Evolutionary conservation across 176 grass and related monocot species (phyloP).

Genomic region (Triticum dicoccoides): DNA sequence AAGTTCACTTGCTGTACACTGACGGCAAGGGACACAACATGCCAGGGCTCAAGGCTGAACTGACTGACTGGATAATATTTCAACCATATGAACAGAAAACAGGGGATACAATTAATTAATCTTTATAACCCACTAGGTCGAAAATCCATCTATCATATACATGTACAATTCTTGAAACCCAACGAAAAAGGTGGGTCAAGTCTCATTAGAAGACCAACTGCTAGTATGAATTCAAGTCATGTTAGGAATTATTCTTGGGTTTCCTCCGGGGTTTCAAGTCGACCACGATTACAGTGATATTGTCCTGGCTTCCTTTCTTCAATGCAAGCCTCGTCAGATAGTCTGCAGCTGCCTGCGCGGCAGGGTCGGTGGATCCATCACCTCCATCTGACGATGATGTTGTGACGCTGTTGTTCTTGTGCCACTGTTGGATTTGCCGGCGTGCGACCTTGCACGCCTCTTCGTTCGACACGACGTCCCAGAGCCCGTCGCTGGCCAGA

Average conservation of each 20-base stretch:
- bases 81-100: not conserved
- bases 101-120: not conserved
- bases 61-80: not conserved
- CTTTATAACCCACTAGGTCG: constrained; percentile 3
- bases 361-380: constrained; percentile 57
- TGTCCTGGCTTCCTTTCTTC: constrained; percentile 80
- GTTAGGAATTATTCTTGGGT: constrained; percentile 56
- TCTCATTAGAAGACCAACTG: constrained; percentile 24
- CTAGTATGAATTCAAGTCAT: constrained; percentile 8
- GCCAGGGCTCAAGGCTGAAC: not conserved
- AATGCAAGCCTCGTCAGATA: constrained; percentile 65
- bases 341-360: constrained; percentile 71
- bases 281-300: constrained; percentile 73
- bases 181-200: constrained; percentile 46
- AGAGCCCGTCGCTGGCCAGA: constrained; percentile 79
- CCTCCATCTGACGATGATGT: constrained; percentile 24
- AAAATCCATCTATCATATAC: constrained; percentile 46
- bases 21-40: not conserved
- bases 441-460: constrained; percentile 75
- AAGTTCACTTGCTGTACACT: constrained; percentile 24
- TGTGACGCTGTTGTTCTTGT: constrained; percentile 65
- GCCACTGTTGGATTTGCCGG: constrained; percentile 72
- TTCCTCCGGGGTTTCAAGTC: constrained; percentile 85
- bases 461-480: constrained; percentile 82
- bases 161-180: constrained; percentile 66